These are phyloP conservation scores for Cyclotella sp. DNA, from an alignment of 108 stramenopile genomes.

Conservation along the genomic window DNA sequence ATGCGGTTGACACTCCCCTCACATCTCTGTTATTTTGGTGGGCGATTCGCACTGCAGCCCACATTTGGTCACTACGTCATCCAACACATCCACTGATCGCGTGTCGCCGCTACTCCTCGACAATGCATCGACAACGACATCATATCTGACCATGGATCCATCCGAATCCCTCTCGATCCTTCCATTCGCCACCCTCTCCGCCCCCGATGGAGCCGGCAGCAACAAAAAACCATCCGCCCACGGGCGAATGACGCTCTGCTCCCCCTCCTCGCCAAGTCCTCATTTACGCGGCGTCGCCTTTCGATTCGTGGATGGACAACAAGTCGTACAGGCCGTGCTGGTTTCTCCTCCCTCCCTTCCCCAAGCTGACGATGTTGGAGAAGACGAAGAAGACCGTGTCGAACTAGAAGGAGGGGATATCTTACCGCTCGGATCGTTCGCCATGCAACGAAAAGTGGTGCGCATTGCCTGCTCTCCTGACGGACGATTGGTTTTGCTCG, in stretches of 20 bases:
- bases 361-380: neutral
- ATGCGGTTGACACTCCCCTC: too few species aligned
- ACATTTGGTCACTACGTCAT: too few species aligned
- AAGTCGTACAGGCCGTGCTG: neutral
- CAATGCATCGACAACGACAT: too few species aligned
- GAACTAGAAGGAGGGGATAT: neutral
- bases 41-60: too few species aligned
- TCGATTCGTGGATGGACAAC: neutral
- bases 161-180: conserved; percentile 11
- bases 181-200: conserved; percentile 1
- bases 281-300: neutral
- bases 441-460: too few species aligned
- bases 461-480: too few species aligned
- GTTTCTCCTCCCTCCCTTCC: neutral
- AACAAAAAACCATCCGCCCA: conserved; percentile 3
- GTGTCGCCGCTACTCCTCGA: too few species aligned
- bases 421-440: neutral
- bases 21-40: too few species aligned
- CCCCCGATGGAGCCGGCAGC: neutral
- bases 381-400: neutral
- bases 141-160: neutral
- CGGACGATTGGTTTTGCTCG: neutral
- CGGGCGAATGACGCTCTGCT: neutral
- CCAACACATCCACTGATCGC: too few species aligned
- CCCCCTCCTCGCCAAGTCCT: neutral